Conservation (phyloP, 148 eudicot species). For the Fagopyrum homotropicum region DNA sequence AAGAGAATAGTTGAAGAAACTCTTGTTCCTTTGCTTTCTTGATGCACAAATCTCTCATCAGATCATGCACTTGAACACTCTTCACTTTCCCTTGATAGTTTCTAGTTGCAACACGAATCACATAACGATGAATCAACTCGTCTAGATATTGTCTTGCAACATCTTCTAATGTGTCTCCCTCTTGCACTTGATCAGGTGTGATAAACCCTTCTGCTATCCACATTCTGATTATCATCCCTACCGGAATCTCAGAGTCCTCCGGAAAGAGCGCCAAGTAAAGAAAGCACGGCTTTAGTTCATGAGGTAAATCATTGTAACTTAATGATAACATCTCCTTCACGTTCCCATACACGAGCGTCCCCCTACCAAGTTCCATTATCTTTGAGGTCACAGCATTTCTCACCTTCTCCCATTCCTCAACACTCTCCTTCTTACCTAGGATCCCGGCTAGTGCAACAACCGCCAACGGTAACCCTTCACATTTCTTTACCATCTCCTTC, state of each 20-base stretch:
- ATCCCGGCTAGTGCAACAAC: slow-evolving; percentile 22
- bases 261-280: slow-evolving; percentile 24
- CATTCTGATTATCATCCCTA: slow-evolving; percentile 15
- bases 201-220: slow-evolving; percentile 28
- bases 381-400: slow-evolving; percentile 9
- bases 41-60: slow-evolving; percentile 20
- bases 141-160: slow-evolving; percentile 11
- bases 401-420: slow-evolving; percentile 20
- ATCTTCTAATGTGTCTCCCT: slow-evolving; percentile 17
- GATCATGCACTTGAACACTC: slow-evolving; percentile 11
- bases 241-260: slow-evolving; percentile 16
- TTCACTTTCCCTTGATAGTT: slow-evolving; percentile 13
- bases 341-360: slow-evolving; percentile 6
- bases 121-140: slow-evolving; percentile 17
- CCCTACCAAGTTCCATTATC: slow-evolving; percentile 4
- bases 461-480: slow-evolving; percentile 20
- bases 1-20: slow-evolving; percentile 8
- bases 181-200: not conserved
- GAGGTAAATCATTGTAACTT: slow-evolving; percentile 22
- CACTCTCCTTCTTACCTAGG: slow-evolving; percentile 17
- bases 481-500: slow-evolving; percentile 21
- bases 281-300: slow-evolving; percentile 21
- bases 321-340: slow-evolving; percentile 16
- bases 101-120: slow-evolving; percentile 1
- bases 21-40: slow-evolving; percentile 15